Evolutionary conservation across 441 rosid genomes (phyloP).

Genomic region (Caryocar brasiliense): DNA sequence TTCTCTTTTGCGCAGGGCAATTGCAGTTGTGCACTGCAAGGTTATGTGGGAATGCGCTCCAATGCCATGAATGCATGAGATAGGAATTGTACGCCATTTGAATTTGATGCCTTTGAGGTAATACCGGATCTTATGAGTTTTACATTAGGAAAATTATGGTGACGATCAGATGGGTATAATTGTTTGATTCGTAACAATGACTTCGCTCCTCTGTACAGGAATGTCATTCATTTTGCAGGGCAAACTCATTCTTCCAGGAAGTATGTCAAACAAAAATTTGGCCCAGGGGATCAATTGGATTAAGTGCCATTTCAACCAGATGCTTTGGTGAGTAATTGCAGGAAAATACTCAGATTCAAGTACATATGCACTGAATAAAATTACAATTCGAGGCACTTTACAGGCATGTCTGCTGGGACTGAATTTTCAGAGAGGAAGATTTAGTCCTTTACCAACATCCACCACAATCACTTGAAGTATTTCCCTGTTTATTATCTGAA

Average conservation of each 20-base stretch:
- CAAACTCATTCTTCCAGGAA: too few relatives aligned
- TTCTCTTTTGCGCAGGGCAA: background rate
- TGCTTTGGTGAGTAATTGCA: too few relatives aligned
- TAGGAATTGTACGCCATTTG: too few relatives aligned
- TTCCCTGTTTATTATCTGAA: conserved; percentile 63
- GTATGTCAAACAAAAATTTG: too few relatives aligned
- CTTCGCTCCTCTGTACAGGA: too few relatives aligned
- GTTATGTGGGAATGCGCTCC: background rate
- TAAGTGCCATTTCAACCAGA: too few relatives aligned
- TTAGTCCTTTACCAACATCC: conserved; percentile 71
- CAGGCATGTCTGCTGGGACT: background rate
- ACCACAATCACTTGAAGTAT: conserved; percentile 62
- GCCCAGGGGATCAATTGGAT: too few relatives aligned
- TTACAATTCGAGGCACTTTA: background rate
- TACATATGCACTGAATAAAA: background rate
- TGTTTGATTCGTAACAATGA: too few relatives aligned
- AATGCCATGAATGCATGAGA: background rate
- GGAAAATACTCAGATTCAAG: background rate
- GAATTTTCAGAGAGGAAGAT: conserved; percentile 56
- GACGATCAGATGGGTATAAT: too few relatives aligned
- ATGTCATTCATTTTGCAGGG: too few relatives aligned
- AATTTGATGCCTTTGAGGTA: background rate
- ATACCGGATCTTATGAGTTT: too few relatives aligned
- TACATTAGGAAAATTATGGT: too few relatives aligned
- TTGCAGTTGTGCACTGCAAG: background rate